These are phyloP conservation scores for Mortierella sp. DNA, from an alignment of 371 early-diverging fungal species.

Conservation along the genomic window DNA sequence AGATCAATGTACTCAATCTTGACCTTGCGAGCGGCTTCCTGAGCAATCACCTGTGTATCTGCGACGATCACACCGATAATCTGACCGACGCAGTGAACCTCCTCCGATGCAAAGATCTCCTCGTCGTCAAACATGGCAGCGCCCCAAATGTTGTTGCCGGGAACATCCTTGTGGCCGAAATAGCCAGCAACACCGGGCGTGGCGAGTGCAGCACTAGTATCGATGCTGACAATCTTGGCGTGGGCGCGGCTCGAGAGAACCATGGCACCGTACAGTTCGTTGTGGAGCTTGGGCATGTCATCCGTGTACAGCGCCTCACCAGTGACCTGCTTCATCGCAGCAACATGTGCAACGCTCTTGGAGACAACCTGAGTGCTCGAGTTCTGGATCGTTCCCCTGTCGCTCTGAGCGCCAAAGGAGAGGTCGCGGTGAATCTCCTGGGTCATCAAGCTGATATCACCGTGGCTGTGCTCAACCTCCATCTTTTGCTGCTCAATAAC, in stretches of 20 bases:
- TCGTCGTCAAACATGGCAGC: slow-evolving; percentile 68
- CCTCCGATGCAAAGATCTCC: slow-evolving; percentile 73
- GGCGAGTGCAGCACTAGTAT: slow-evolving; percentile 66
- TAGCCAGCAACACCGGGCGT: slow-evolving; percentile 71
- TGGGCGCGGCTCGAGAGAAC: slow-evolving; percentile 72
- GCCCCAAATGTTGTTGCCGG: slow-evolving; percentile 66
- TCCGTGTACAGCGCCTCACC: slow-evolving; percentile 83
- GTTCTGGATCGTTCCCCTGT: slow-evolving; percentile 46
- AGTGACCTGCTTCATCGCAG: slow-evolving; percentile 84
- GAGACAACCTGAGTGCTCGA: slow-evolving; percentile 62
- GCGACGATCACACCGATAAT: slow-evolving; percentile 80
- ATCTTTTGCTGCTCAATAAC: slow-evolving; percentile 52
- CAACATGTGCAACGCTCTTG: slow-evolving; percentile 70
- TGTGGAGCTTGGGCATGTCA: slow-evolving; percentile 73
- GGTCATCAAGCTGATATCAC: slow-evolving; percentile 43
- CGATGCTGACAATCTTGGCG: slow-evolving; percentile 70
- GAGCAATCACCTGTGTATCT: slow-evolving; percentile 65
- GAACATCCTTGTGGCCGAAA: slow-evolving; percentile 71
- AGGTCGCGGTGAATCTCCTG: slow-evolving; percentile 58
- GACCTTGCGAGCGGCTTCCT: slow-evolving; percentile 72
- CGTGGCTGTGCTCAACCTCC: slow-evolving; percentile 41
- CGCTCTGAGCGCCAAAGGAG: slow-evolving; percentile 59
- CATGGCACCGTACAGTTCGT: slow-evolving; percentile 71
- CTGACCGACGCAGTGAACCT: slow-evolving; percentile 73
- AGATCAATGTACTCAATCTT: slow-evolving; percentile 72